Evolutionary conservation across 2,329 filamentous ascomycete genomes (phyloP).

Genomic region (Allantophomopsis cytisporea): DNA sequence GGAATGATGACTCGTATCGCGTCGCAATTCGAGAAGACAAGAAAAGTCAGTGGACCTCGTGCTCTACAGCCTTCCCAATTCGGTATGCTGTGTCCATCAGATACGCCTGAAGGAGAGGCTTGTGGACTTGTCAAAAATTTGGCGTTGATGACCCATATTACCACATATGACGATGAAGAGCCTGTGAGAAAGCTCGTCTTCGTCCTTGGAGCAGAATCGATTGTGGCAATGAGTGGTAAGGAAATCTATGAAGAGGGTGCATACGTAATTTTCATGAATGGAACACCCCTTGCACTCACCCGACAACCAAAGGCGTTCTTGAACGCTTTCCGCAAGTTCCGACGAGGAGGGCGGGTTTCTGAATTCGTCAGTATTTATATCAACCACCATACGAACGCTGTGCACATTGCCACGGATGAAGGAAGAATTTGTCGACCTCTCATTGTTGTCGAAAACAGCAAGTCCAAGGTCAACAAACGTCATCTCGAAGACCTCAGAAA

Average conservation of each 20-base stretch:
- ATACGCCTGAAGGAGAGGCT: slow-evolving; percentile 96
- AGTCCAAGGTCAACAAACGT: slow-evolving; percentile 64
- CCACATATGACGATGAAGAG: slow-evolving; percentile 86
- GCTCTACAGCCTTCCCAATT: slow-evolving; percentile 95
- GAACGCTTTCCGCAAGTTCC: slow-evolving; percentile 70
- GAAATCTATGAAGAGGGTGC: slow-evolving; percentile 77
- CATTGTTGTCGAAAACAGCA: slow-evolving; percentile 83
- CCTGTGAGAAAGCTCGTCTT: slow-evolving; percentile 81
- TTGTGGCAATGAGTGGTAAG: slow-evolving; percentile 66
- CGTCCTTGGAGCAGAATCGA: slow-evolving; percentile 71
- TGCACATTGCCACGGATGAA: slow-evolving; percentile 95
- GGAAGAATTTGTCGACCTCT: slow-evolving; percentile 91
- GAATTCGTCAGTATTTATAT: slow-evolving; percentile 96
- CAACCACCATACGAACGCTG: slow-evolving; percentile 81
- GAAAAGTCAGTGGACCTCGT: slow-evolving; percentile 91
- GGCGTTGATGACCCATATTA: slow-evolving; percentile 98
- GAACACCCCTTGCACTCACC: slow-evolving; percentile 82
- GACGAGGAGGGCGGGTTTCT: slow-evolving; percentile 82
- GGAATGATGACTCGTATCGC: slow-evolving; percentile 99
- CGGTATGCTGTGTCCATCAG: slow-evolving; percentile 93
- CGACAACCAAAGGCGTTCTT: slow-evolving; percentile 78
- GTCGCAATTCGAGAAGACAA: slow-evolving; percentile 96
- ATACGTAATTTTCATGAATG: slow-evolving; percentile 91
- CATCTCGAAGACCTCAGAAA: slow-evolving; percentile 73
- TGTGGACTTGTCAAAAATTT: slow-evolving; percentile 97